Conservation (phyloP, 345 rosid genomes). For the Boechera stricta region DNA sequence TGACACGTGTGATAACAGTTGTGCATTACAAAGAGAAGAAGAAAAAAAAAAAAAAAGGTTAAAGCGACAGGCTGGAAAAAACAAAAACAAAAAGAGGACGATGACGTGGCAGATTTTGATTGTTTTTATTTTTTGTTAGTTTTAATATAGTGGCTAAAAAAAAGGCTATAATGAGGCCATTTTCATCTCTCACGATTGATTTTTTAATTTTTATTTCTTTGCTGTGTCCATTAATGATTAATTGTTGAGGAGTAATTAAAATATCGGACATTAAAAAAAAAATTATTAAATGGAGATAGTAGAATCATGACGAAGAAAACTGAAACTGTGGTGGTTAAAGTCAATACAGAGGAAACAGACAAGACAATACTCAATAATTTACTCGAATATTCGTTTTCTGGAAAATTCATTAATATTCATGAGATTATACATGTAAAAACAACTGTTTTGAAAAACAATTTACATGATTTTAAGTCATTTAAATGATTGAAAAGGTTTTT, state of each 20-base stretch:
- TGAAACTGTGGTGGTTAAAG: neutral
- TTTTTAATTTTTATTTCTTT: neutral
- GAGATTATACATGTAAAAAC: neutral
- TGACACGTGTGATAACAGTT: slow-evolving; percentile 50
- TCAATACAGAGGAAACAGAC: slow-evolving; percentile 21
- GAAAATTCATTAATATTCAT: neutral
- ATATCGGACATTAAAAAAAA: slow-evolving; percentile 5
- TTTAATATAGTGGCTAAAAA: neutral
- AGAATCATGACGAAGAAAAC: slow-evolving; percentile 24
- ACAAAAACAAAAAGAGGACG: neutral
- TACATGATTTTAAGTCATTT: neutral
- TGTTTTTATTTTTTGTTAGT: neutral
- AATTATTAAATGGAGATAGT: slow-evolving; percentile 25
- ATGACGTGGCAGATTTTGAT: slow-evolving; percentile 35
- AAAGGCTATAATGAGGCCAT: slow-evolving; percentile 33
- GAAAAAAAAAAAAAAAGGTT: neutral
- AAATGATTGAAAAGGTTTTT: too few species aligned
- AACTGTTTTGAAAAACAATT: neutral
- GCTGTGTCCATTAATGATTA: slow-evolving; percentile 24
- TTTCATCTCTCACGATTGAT: neutral
- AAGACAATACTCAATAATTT: slow-evolving; percentile 29
- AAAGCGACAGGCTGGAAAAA: slow-evolving; percentile 42
- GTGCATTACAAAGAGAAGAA: slow-evolving; percentile 14
- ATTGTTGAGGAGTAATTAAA: neutral
- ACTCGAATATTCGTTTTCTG: slow-evolving; percentile 7